Evolutionary conservation across 106 monocot genomes (phyloP).

Genomic region (Dioscorea alata): DNA sequence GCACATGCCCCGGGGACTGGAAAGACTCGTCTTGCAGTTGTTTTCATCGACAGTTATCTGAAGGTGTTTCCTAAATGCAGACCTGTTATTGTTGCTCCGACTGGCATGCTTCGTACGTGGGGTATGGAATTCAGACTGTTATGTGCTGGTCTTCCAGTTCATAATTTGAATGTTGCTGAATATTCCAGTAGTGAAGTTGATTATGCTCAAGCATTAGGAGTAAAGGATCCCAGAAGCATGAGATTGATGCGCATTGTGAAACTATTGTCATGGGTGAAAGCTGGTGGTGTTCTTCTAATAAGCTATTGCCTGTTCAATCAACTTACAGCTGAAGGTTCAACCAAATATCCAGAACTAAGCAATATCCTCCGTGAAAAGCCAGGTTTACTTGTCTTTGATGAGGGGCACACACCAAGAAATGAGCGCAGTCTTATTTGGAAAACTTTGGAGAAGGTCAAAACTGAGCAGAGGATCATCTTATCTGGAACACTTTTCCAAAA

Average conservation of each 20-base stretch:
- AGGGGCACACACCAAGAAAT: constrained; percentile 82
- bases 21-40: constrained; percentile 55
- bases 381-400: constrained; percentile 63
- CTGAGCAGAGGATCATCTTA: constrained; percentile 57
- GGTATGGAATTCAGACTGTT: constrained; percentile 57
- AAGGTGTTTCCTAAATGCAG: constrained; percentile 47
- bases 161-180: constrained; percentile 43
- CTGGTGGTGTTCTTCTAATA: constrained; percentile 44
- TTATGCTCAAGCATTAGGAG: constrained; percentile 6
- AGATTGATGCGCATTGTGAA: constrained; percentile 24
- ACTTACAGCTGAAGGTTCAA: constrained; percentile 12
- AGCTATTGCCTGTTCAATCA: constrained; percentile 58
- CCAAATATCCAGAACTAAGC: constrained; percentile 4
- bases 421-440: constrained; percentile 47
- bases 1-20: constrained; percentile 93
- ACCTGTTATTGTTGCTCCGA: constrained; percentile 63
- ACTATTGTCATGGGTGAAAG: constrained; percentile 43
- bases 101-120: constrained; percentile 62
- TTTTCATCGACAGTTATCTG: constrained; percentile 65
- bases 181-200: constrained; percentile 40
- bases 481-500: constrained; percentile 93
- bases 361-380: constrained; percentile 42
- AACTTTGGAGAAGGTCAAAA: constrained; percentile 33
- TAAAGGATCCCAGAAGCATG: neutral
- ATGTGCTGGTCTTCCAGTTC: constrained; percentile 38